Evolutionary conservation across 1,284 basidiomycete species (phyloP), one percentile per base, ranked within the genome.

Genomic region (Bondarzewia mesenterica): DNA sequence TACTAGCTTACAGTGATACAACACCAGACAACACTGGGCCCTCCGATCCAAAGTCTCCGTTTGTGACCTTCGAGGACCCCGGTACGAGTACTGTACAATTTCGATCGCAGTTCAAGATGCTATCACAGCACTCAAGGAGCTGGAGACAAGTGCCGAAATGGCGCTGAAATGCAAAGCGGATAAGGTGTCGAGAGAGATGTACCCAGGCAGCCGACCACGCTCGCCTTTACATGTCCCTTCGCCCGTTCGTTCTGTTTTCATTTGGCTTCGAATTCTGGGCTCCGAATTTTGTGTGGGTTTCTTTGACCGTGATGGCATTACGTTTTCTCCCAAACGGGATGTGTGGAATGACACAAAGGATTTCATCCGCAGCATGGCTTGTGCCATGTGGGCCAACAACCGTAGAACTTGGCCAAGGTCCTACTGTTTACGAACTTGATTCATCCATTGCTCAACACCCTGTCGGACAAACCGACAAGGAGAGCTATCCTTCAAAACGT

Each of bases 161-260:
- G 8, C 32, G 32, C 32, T n/a, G 32, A n/a, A 35, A 8, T 8
- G n/a, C n/a, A 8, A 35, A 35, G 10, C 10, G 32, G 10, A 35
- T 8, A 35, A 35, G n/a, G 10, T 8, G n/a, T 8, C 8, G 32
- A 35, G n/a, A 35, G n/a, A 35, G 32, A n/a, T n/a, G n/a, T n/a
- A 10, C 10, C 12, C 38, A 55, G 18, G 46, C 42, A 32, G 59
- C 58, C 1, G 50, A 59, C 37, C 58, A 59, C 41, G 60, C 59
- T 2, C 54, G 58, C 18, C 45, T 57, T n/a, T 55, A 58, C 44
- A 41, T 62, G 40, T 56, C 57, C 16, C 39, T 43, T 4, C 42
- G 54, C 5, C 59, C 60, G 1, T 62, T 62, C 52, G 49, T 46
- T 36, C 42, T 58, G n/a, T 62, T 57, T 42, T 54, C 56, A 15